Conservation (phyloP, 768 basidiomycete genomes). For the Kwoniella dendrophila region DNA sequence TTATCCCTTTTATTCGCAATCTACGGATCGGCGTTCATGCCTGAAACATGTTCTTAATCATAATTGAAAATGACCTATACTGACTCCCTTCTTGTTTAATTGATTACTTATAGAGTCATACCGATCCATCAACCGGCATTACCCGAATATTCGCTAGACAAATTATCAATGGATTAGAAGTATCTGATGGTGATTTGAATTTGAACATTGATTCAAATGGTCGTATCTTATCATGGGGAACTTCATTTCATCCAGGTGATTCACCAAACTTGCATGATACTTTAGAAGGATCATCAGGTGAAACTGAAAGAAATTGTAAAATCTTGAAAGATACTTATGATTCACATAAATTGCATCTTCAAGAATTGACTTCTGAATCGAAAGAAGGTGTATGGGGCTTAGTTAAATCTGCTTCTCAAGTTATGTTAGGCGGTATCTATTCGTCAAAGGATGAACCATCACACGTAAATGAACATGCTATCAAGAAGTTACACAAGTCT, state of each 20-base stretch:
- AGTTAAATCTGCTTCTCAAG: conserved; percentile 46
- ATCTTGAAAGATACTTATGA: conserved; percentile 30
- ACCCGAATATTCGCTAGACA: conserved; percentile 89
- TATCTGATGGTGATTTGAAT: conserved; percentile 88
- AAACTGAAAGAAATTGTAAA: conserved; percentile 34
- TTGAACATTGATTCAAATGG: conserved; percentile 81
- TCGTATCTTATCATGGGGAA: conserved; percentile 79
- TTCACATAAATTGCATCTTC: conserved; percentile 33
- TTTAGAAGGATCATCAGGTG: conserved; percentile 20
- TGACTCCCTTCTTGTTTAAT: conserved; percentile 4
- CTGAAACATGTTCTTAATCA: not conserved
- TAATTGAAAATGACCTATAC: not conserved
- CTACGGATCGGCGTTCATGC: not conserved
- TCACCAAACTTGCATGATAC: conserved; percentile 59
- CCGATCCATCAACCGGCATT: conserved; percentile 79
- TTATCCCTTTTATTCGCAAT: not conserved
- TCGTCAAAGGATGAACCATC: conserved; percentile 20
- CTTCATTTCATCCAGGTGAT: conserved; percentile 78
- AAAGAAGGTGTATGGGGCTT: conserved; percentile 44
- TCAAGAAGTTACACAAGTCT: conserved; percentile 31
- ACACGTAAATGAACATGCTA: conserved; percentile 28
- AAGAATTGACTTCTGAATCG: conserved; percentile 34
- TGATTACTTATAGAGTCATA: conserved; percentile 61
- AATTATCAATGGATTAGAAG: conserved; percentile 79
- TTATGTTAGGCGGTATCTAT: conserved; percentile 25